Percentiles rank a stretch among this genome's conserved stretches.
Conservation (phyloP, 1,139 yeast genomes). For the Yamadazyma conglobata region DNA sequence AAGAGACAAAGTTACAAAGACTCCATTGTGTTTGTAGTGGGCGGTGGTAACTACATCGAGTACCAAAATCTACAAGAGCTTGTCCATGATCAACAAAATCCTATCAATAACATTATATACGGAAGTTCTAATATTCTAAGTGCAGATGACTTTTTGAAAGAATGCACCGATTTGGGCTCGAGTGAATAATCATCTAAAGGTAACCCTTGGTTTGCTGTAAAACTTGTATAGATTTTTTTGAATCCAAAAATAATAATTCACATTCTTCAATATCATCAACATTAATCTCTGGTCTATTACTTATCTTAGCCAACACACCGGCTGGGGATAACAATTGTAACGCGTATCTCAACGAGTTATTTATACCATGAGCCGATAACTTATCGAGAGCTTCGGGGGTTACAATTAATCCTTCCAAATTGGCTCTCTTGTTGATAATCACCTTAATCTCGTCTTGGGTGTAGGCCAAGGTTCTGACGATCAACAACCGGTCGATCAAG, state of each 20-base stretch:
- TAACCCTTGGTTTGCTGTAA: slow-evolving; percentile 55
- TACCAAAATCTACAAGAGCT: slow-evolving; percentile 93
- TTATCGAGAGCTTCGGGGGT: slow-evolving; percentile 65
- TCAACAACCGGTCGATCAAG: slow-evolving; percentile 82
- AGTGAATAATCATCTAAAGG: slow-evolving; percentile 25
- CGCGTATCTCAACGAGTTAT: slow-evolving; percentile 84
- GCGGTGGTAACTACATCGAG: slow-evolving; percentile 94
- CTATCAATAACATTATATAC: slow-evolving; percentile 54
- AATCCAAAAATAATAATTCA: slow-evolving; percentile 80
- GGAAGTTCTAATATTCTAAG: slow-evolving; percentile 84
- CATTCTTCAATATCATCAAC: slow-evolving; percentile 82
- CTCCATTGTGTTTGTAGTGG: slow-evolving; percentile 86
- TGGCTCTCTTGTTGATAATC: slow-evolving; percentile 78
- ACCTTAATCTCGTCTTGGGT: slow-evolving; percentile 75
- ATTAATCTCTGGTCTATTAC: slow-evolving; percentile 68
- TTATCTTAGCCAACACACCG: slow-evolving; percentile 72
- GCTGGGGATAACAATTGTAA: slow-evolving; percentile 90
- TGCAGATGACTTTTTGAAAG: slow-evolving; percentile 72
- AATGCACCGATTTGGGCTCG: slow-evolving; percentile 59
- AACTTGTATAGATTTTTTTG: slow-evolving; percentile 77
- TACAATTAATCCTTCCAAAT: slow-evolving; percentile 66
- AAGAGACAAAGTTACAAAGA: slow-evolving; percentile 78
- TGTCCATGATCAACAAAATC: slow-evolving; percentile 43
- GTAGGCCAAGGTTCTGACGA: slow-evolving; percentile 89
- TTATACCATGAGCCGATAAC: slow-evolving; percentile 67